Conservation (phyloP, 2,329 filamentous ascomycete genomes). For the Alternaria sp. region DNA sequence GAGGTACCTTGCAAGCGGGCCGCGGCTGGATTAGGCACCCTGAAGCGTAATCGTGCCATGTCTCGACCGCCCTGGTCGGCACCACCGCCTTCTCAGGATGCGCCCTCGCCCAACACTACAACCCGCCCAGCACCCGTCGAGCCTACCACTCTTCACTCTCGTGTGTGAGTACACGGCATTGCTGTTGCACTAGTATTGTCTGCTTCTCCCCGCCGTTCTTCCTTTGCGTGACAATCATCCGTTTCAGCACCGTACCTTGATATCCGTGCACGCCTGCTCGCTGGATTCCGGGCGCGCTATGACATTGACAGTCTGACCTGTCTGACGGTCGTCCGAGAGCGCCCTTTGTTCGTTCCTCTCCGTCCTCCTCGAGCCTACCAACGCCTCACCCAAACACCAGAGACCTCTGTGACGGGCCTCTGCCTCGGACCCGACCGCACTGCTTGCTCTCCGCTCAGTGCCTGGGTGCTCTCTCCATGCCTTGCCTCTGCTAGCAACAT, state of each 20-base stretch:
- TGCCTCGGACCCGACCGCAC: conserved; percentile 33
- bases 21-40: conserved; percentile 41
- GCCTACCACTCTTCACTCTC: conserved; percentile 17
- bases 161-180: conserved; percentile 15
- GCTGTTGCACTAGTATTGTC: conserved; percentile 22
- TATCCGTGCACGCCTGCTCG: conserved; percentile 49
- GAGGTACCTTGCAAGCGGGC: conserved; percentile 44
- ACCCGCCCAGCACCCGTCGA: conserved; percentile 24
- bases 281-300: conserved; percentile 52
- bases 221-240: conserved; percentile 52
- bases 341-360: conserved; percentile 48
- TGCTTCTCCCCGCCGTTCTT: conserved; percentile 35
- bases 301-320: conserved; percentile 53
- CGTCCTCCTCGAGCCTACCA: conserved; percentile 38
- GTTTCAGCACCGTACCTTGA: conserved; percentile 52
- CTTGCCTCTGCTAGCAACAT: conserved; percentile 49
- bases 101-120: conserved; percentile 46
- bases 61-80: conserved; percentile 50
- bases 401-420: conserved; percentile 38
- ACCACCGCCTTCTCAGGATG: conserved; percentile 44
- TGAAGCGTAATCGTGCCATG: conserved; percentile 47
- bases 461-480: conserved; percentile 54
- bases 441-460: conserved; percentile 41
- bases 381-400: conserved; percentile 38
- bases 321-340: conserved; percentile 48